Conservation (phyloP, 371 early-diverging fungal species). For the Mucor circinelloides region DNA sequence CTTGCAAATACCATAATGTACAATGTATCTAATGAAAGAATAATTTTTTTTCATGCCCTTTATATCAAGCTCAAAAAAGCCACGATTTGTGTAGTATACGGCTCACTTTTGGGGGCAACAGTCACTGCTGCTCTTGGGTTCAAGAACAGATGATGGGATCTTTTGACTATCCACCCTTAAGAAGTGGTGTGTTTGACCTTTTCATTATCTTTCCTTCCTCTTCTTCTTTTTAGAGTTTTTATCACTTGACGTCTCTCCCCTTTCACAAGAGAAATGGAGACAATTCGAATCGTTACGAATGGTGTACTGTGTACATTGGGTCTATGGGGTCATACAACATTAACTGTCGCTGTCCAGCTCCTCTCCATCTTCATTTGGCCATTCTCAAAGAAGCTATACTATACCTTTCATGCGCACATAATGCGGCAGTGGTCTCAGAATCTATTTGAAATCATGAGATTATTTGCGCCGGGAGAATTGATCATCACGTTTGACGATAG, state of each 20-base stretch:
- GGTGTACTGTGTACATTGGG: slow-evolving; percentile 13
- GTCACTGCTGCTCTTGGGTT: background rate
- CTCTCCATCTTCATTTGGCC: slow-evolving; percentile 37
- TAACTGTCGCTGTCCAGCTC: slow-evolving; percentile 22
- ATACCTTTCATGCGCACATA: slow-evolving; percentile 46
- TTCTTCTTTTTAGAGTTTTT: background rate
- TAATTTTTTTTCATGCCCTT: background rate
- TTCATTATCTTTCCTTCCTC: background rate
- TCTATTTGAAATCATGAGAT: slow-evolving; percentile 59
- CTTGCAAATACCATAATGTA: background rate
- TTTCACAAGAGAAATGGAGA: slow-evolving; percentile 6
- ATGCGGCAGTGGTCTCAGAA: slow-evolving; percentile 67
- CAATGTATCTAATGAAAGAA: background rate
- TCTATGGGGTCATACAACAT: slow-evolving; percentile 20
- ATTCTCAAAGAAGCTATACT: slow-evolving; percentile 41
- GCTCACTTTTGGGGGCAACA: background rate
- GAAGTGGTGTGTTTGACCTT: background rate
- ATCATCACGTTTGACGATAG: slow-evolving; percentile 61
- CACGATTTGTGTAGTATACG: background rate
- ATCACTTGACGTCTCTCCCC: background rate
- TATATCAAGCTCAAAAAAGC: background rate
- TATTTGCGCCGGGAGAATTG: slow-evolving; percentile 66
- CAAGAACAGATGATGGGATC: background rate
- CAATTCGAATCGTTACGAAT: slow-evolving; percentile 7
- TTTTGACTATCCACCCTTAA: background rate